phyloP scores from a whole-genome alignment of 495 filamentous ascomycete species.

The Talaromyces stipitatus region DNA sequence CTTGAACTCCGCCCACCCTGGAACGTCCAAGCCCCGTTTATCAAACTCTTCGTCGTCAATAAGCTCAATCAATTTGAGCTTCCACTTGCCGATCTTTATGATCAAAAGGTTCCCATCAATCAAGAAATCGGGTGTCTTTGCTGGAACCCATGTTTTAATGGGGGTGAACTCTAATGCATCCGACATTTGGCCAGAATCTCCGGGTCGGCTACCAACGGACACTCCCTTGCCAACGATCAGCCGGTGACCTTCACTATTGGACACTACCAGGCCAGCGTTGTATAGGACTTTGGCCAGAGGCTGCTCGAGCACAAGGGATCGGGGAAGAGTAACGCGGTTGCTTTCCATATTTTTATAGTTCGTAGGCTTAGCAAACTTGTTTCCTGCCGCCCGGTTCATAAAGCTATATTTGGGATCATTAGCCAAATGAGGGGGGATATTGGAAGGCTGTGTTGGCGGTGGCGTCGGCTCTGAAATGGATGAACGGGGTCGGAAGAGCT shows the following conservation, averaged over 20 bases:
- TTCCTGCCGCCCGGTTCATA: conserved; percentile 31
- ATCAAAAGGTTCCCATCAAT: conserved; percentile 58
- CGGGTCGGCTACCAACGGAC: conserved; percentile 57
- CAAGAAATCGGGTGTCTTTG: conserved; percentile 54
- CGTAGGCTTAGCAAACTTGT: conserved; percentile 32
- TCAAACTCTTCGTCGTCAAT: conserved; percentile 64
- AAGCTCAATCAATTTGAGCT: conserved; percentile 64
- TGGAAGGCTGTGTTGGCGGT: conserved; percentile 19
- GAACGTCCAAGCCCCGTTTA: conserved; percentile 30
- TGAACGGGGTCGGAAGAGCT: conserved; percentile 42
- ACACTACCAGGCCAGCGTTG: conserved; percentile 59
- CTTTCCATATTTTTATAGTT: conserved; percentile 42
- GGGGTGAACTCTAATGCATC: conserved; percentile 56
- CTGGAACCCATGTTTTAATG: conserved; percentile 47
- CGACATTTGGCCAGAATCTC: conserved; percentile 44
- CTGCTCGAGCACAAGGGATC: conserved; percentile 52
- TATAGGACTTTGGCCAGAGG: conserved; percentile 57
- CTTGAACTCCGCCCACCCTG: conserved; percentile 28
- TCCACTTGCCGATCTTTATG: conserved; percentile 73
- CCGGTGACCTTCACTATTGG: conserved; percentile 58
- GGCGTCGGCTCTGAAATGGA: conserved; percentile 35
- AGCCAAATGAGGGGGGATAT: conserved; percentile 11
- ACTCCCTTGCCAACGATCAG: conserved; percentile 50
- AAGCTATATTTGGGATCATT: conserved; percentile 18
- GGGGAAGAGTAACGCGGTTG: conserved; percentile 54